A percentile compares a stretch with the other conserved stretches of the same genome.
Evolutionary conservation across 495 filamentous ascomycete genomes (phyloP).

Genomic region (Haplographium delicatum): DNA sequence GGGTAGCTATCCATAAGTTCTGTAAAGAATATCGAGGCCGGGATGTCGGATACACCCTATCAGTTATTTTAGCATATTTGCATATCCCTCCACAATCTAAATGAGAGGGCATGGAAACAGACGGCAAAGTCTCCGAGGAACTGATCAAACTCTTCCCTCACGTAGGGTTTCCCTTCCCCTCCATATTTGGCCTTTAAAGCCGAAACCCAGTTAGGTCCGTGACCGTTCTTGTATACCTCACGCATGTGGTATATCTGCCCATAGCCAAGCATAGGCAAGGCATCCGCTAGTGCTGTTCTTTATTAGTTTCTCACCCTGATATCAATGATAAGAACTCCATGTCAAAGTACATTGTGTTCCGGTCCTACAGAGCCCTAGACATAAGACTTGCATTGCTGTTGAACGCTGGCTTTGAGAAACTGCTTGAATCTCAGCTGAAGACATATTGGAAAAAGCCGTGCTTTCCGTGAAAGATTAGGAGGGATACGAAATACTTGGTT

Average conservation of each 20-base stretch:
- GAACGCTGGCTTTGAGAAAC: too few species aligned
- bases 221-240: conserved; percentile 27
- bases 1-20: conserved; percentile 43
- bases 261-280: conserved; percentile 26
- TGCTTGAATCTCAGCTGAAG: too few species aligned
- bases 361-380: not conserved
- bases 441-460: too few species aligned
- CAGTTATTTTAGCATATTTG: conserved; percentile 30
- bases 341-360: not conserved
- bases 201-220: conserved; percentile 26
- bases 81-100: too few species aligned
- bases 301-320: too few species aligned
- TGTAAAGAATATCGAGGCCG: conserved; percentile 29
- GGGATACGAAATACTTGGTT: too few species aligned
- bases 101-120: conserved; percentile 1
- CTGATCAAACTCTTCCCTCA: not conserved
- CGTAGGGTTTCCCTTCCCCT: not conserved
- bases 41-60: conserved; percentile 34
- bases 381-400: not conserved
- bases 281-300: conserved; percentile 26
- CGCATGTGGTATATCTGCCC: conserved; percentile 33
- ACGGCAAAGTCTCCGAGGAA: not conserved
- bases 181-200: conserved; percentile 26
- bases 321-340: not conserved
- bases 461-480: too few species aligned